Evolutionary conservation across 495 filamentous ascomycete genomes (phyloP).

Genomic region (Sabuloglossum arenarium): DNA sequence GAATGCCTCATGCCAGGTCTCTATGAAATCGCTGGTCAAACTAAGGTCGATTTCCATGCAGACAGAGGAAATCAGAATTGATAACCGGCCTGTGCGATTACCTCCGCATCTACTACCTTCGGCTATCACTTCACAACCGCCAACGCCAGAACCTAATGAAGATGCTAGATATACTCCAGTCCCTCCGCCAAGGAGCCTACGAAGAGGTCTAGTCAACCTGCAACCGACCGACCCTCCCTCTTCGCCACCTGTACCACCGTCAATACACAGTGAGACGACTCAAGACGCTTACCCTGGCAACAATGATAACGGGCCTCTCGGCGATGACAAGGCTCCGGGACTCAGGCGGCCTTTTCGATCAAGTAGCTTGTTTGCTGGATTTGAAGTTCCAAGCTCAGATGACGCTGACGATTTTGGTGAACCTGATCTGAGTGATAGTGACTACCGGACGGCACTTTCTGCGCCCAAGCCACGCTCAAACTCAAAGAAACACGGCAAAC

Average conservation of each 20-base stretch:
- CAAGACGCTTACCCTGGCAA: conserved; percentile 58
- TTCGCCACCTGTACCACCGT: conserved; percentile 27
- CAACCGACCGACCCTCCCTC: conserved; percentile 19
- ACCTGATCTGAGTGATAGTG: conserved; percentile 39
- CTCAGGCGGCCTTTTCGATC: conserved; percentile 51
- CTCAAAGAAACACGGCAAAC: conserved; percentile 9
- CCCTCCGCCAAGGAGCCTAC: not conserved
- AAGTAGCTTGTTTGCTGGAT: conserved; percentile 72
- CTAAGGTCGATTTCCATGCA: conserved; percentile 41
- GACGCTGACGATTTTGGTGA: conserved; percentile 36
- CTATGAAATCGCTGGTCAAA: conserved; percentile 18
- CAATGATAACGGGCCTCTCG: conserved; percentile 61
- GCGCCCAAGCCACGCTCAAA: conserved; percentile 25
- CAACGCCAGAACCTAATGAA: conserved; percentile 11
- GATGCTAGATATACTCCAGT: not conserved
- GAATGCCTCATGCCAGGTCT: conserved; percentile 34
- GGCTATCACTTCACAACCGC: conserved; percentile 35
- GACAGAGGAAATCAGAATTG: conserved; percentile 72
- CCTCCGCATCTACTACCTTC: conserved; percentile 63
- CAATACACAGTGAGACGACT: conserved; percentile 21
- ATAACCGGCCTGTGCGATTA: conserved; percentile 48
- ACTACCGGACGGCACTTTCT: conserved; percentile 40
- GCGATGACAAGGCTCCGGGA: conserved; percentile 29
- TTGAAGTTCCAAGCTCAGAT: conserved; percentile 41
- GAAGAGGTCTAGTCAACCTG: not conserved